Conservation (phyloP, 108 stramenopile genomes). For the Fragilaria crotonensis region DNA sequence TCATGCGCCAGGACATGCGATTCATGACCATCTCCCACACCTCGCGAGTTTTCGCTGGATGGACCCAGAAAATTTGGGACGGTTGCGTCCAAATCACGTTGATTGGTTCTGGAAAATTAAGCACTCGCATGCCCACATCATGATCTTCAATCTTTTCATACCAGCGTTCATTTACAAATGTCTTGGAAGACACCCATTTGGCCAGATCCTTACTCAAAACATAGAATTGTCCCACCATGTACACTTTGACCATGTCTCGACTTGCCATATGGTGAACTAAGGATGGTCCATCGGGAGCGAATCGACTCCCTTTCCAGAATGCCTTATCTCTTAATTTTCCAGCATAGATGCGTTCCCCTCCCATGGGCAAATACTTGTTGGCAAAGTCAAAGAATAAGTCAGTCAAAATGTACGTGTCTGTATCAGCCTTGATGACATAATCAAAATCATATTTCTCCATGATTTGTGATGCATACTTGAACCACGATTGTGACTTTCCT, state of each 20-base stretch:
- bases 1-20: neutral
- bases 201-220: conserved; percentile 1
- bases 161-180: neutral
- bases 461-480: conserved; percentile 14
- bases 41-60: neutral
- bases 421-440: conserved; percentile 24
- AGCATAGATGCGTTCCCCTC: neutral
- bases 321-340: neutral
- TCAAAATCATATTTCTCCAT: conserved; percentile 20
- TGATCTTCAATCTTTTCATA: neutral
- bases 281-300: neutral
- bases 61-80: neutral
- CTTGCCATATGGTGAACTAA: neutral
- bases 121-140: neutral
- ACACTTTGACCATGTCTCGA: neutral
- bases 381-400: conserved; percentile 10
- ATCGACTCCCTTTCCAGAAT: neutral
- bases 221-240: conserved; percentile 2
- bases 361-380: neutral
- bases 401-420: conserved; percentile 16
- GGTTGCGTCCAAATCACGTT: neutral
- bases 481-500: conserved; percentile 23
- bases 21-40: neutral
- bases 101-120: neutral
- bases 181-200: neutral